Evolutionary conservation across 2,329 filamentous ascomycete species (phyloP), one percentile per base, ranked within the genome.

Genomic region (Alternaria panax): DNA sequence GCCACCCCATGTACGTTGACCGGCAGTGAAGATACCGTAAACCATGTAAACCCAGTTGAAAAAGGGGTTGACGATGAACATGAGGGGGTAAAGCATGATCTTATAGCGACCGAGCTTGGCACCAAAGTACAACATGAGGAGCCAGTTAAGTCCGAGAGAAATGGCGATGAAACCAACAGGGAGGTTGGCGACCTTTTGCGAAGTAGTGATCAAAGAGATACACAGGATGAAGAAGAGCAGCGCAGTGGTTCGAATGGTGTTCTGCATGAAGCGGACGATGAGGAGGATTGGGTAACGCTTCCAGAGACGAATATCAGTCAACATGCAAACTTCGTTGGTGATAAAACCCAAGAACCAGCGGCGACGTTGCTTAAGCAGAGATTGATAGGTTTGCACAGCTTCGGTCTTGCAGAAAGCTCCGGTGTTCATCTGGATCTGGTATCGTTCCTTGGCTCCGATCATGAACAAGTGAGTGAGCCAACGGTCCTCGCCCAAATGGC

Each of bases 21-120:
- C 93, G 28, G 93, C 93, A 0, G 94, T 97, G 78, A 96, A 95
- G 68, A 97, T 96, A 43, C 93, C 93, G 77, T 97, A 97, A 2
- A 97, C 90, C 91, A 97, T 97, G 81, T 98, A 98, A 59, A 92
- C 87, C 94, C 94, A 98, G 79, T 98, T 98, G 84, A 97, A 93
- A 75, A 98, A 96, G 0, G 95, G 94, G 74, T 97, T 98, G 64
- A 97, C 78, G 46, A 97, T 80, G 75, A 97, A 98, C 93, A 98
- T 97, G 63, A 98, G 71, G 0, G 94, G 94, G 75, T 98, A 98
- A 6, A 98, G 83, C 90, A 92, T 94, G 63, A 96, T 91, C 83
- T 99, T 98, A 82, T 90, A 97, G 11, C 95, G 87, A 61, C 90
- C 89, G 48, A 98, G 86, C 79, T 92, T 93, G 55, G 89, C 86